These are phyloP conservation scores for Raphanus sativus DNA, from an alignment of 345 rosid species.

Conservation along the genomic window DNA sequence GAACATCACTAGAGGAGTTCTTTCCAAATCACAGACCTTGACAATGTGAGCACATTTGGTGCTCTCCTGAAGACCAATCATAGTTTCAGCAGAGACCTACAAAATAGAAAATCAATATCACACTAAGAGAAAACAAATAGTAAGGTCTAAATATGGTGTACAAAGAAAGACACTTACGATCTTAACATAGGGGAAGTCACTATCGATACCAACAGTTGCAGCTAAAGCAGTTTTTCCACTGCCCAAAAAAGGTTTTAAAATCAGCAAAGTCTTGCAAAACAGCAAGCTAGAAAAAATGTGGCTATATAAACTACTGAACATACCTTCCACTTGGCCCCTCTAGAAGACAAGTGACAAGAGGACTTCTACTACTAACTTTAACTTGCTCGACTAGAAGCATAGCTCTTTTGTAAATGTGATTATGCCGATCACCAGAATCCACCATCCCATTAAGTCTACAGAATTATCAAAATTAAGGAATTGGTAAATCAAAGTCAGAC, in stretches of 20 bases:
- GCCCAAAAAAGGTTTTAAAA: constrained; percentile 32
- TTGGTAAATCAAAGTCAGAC: constrained; percentile 8
- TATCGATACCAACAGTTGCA: constrained; percentile 91
- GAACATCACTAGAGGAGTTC: background rate
- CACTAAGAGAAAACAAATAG: constrained; percentile 15
- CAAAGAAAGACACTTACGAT: constrained; percentile 57
- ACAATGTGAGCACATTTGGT: constrained; percentile 92
- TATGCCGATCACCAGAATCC: constrained; percentile 76
- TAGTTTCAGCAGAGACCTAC: constrained; percentile 90
- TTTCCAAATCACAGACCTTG: constrained; percentile 57
- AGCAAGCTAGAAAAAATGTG: background rate
- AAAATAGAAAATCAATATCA: constrained; percentile 21
- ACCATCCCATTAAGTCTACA: constrained; percentile 87
- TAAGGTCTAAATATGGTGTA: background rate
- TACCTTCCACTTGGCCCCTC: constrained; percentile 98
- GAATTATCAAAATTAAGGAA: background rate
- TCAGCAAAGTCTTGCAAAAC: constrained; percentile 17
- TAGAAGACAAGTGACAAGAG: constrained; percentile 88
- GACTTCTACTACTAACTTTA: constrained; percentile 96
- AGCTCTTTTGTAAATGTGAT: constrained; percentile 85
- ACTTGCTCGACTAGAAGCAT: constrained; percentile 93
- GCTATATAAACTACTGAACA: background rate
- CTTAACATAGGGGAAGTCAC: constrained; percentile 97
- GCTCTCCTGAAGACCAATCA: constrained; percentile 97
- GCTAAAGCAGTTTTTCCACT: constrained; percentile 99